phyloP scores from a whole-genome alignment of 768 basidiomycete genomes.

The Termitomyces sp. region DNA sequence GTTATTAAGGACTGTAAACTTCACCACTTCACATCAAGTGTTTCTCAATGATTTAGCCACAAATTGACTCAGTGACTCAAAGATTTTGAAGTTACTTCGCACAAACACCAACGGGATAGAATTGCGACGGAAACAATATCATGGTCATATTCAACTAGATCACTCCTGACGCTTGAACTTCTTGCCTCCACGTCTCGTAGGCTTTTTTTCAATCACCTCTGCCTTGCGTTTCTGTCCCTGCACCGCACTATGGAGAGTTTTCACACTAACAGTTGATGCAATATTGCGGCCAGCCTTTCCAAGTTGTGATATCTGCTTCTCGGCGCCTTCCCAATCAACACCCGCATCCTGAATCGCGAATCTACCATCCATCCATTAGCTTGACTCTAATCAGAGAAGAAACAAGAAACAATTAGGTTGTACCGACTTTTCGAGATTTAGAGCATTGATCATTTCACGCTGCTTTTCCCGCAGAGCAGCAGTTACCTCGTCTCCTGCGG shows the following conservation, averaged over 20 bases:
- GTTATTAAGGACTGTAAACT: too few relatives aligned
- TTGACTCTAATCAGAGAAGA: constrained; percentile 8
- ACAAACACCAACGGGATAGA: background rate
- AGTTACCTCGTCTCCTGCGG: constrained; percentile 70
- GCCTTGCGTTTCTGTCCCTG: constrained; percentile 57
- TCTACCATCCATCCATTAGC: constrained; percentile 31
- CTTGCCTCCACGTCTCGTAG: constrained; percentile 39
- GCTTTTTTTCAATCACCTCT: constrained; percentile 39
- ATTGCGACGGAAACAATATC: background rate
- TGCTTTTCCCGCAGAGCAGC: constrained; percentile 72
- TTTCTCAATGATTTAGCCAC: too few relatives aligned
- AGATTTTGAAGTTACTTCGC: too few relatives aligned
- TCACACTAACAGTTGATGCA: constrained; percentile 76
- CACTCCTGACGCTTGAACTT: constrained; percentile 32
- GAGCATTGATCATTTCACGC: constrained; percentile 78
- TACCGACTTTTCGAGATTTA: constrained; percentile 85
- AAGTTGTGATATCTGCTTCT: constrained; percentile 60
- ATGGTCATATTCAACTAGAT: background rate
- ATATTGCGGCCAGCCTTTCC: constrained; percentile 27
- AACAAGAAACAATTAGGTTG: background rate
- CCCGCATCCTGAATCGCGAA: constrained; percentile 69
- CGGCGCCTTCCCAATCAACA: constrained; percentile 72
- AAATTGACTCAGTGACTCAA: too few relatives aligned
- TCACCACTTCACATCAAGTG: too few relatives aligned
- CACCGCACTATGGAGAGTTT: constrained; percentile 26